Evolutionary conservation across 2,329 filamentous ascomycete genomes (phyloP).

Genomic region (Emergomyces orientalis): DNA sequence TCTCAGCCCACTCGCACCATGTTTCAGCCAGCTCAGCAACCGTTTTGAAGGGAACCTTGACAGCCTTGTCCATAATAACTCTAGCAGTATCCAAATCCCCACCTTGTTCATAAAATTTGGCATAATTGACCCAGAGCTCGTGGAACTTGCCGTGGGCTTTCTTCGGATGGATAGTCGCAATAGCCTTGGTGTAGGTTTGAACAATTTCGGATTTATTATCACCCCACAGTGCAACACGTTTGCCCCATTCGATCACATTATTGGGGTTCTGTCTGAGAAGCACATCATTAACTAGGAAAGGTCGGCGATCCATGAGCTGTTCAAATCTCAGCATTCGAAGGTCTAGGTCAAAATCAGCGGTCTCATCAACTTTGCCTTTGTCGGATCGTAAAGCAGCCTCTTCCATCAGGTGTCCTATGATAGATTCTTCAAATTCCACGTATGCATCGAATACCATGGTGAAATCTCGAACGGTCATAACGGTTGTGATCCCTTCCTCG

Average conservation of each 20-base stretch:
- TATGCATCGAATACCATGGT: slow-evolving; percentile 95
- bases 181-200: slow-evolving; percentile 88
- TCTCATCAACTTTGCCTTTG: slow-evolving; percentile 65
- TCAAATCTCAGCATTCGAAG: slow-evolving; percentile 97
- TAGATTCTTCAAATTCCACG: slow-evolving; percentile 90
- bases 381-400: slow-evolving; percentile 70
- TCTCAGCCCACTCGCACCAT: slow-evolving; percentile 98
- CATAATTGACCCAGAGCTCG: slow-evolving; percentile 92
- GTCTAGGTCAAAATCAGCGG: slow-evolving; percentile 88
- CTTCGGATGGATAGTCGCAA: slow-evolving; percentile 85
- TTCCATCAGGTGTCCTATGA: slow-evolving; percentile 87
- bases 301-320: slow-evolving; percentile 91
- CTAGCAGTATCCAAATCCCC: slow-evolving; percentile 77
- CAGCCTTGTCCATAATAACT: slow-evolving; percentile 93
- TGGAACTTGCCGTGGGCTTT: slow-evolving; percentile 90
- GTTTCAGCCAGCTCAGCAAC: slow-evolving; percentile 95
- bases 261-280: slow-evolving; percentile 90
- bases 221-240: slow-evolving; percentile 89
- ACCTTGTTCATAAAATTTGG: slow-evolving; percentile 88
- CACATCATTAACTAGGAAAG: slow-evolving; percentile 94
- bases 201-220: slow-evolving; percentile 86
- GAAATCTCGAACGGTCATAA: slow-evolving; percentile 98
- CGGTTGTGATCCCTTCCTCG: slow-evolving; percentile 91
- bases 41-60: slow-evolving; percentile 95
- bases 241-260: slow-evolving; percentile 94